Evolutionary conservation across 257 asterid genomes (phyloP), one percentile per base, ranked within the genome.

Genomic region (Capsicum pubescens): DNA sequence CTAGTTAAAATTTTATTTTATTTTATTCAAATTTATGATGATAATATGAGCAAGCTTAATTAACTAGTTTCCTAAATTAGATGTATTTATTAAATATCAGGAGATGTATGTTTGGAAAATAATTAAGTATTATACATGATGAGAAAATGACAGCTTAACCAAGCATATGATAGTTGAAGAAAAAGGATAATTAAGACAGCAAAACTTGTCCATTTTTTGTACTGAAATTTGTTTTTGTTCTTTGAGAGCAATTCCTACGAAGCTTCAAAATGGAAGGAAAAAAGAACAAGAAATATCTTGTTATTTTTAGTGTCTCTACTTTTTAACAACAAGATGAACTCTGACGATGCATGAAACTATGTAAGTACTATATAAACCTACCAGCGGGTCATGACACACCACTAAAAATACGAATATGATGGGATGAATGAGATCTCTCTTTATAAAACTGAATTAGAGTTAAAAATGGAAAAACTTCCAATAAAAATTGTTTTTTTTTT

Each of bases 111-210:
- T 72, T 83, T 57, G 50, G 60, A 64, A 59, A 88, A 50, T 68
- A 72, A 44, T 44, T 10, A 48, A 26, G 17, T 9, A 52, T 26
- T 66, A 12, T 64, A 64, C 26, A 64, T 50, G 61, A 50, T 86
- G 84, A 83, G 80, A 58, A 72, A 48, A 79, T 56, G 3, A 12
- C 68, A 71, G 15, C 78, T 54, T 54, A 54, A 54, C 81, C 14
- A 76, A 76, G 48, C 26, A 52, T 76, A 26, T 13, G 26, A 21
- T 14, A 76, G 26, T 52, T 32, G 81, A 71, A 19, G 71, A 80
- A 50, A 21, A 19, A 61, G 52, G 76, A 68, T 48, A 66, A 66
- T 66, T 66, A 64, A 42, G 86, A 85, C 87, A 89, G 71, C 74
- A 46, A 72, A 86, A 83, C 84, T 54, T 58, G 81, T 80, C 81